These are phyloP conservation scores for Pleurotus tuber-regium DNA, from an alignment of 768 basidiomycete genomes.

Conservation along the genomic window DNA sequence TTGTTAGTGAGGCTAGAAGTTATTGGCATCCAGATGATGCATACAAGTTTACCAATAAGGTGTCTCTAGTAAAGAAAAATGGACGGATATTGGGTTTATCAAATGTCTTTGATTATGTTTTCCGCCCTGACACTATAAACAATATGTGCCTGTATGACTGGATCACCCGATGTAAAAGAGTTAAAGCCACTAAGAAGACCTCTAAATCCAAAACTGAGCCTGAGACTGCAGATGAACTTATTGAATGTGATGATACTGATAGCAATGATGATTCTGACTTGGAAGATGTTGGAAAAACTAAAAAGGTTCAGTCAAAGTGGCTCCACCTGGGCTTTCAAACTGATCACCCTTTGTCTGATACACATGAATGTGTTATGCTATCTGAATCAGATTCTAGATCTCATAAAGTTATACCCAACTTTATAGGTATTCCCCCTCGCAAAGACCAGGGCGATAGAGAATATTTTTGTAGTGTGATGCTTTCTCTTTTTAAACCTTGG, in stretches of 20 bases:
- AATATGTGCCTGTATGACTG: constrained; percentile 18
- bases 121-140: constrained; percentile 12
- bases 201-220: not conserved
- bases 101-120: constrained; percentile 16
- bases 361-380: not conserved
- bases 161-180: constrained; percentile 9
- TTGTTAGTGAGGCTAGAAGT: constrained; percentile 16
- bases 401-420: constrained; percentile 18
- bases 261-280: not conserved
- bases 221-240: not conserved
- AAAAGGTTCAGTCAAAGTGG: not conserved
- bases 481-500: constrained; percentile 33
- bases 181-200: not conserved
- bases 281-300: not conserved
- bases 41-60: constrained; percentile 15
- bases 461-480: constrained; percentile 29
- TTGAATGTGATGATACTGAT: constrained; percentile 6
- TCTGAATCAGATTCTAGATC: not conserved
- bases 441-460: constrained; percentile 27
- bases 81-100: constrained; percentile 19
- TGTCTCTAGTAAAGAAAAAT: constrained; percentile 18
- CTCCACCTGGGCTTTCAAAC: not conserved
- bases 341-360: not conserved
- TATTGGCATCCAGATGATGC: constrained; percentile 13
- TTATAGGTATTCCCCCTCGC: constrained; percentile 26